Base-by-base conservation (phyloP, 768 basidiomycete species). In the Boletellus ananas region DNA sequence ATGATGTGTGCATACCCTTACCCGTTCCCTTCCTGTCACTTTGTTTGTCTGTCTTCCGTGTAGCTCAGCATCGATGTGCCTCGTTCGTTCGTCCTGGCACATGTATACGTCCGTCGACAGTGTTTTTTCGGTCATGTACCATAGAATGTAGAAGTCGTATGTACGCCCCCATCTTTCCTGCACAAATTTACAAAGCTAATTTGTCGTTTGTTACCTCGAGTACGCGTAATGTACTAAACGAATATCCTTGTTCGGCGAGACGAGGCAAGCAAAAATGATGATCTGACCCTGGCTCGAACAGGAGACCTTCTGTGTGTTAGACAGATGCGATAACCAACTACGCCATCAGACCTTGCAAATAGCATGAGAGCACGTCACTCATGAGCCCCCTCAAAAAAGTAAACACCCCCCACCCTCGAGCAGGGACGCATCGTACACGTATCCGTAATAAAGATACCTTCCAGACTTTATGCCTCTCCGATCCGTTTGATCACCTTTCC, bases 241-340 rank as follows among this genome's bases (percentile, higher is more conserved):
- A 25, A 11, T 29, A 10, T 6, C 9, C 8, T 29, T 11, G 8
- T 29, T 29, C 29, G 8, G 10, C 4, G 7, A 4, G 29, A 29
- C 23, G 23, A 25, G 23, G 4, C 23, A 25, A 29, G 29, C 8
- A 29, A 29, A 29, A 29, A 11, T 10, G 3, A 40, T 52, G 56
- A 57, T 56, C 55, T 49, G 54, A 56, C 5, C 57, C 57, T 58
- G 57, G 56, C 8, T 58, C 57, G 57, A 58, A 58, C 57, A 58
- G 49, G 57, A 55, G 57, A 58, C 52, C 56, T 58, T 58, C 57
- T 55, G 81, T 82, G 82, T 84, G 81, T 85, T 81, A 83, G 81
- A 84, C 82, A 82, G 80, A 83, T 81, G 82, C 79, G 81, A 85
- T 85, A 84, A 84, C 82, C 82, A 85, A 82, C 80, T 83, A 84